phyloP scores from a whole-genome alignment of 345 rosid genomes.

The Lenwebbia sp. region DNA sequence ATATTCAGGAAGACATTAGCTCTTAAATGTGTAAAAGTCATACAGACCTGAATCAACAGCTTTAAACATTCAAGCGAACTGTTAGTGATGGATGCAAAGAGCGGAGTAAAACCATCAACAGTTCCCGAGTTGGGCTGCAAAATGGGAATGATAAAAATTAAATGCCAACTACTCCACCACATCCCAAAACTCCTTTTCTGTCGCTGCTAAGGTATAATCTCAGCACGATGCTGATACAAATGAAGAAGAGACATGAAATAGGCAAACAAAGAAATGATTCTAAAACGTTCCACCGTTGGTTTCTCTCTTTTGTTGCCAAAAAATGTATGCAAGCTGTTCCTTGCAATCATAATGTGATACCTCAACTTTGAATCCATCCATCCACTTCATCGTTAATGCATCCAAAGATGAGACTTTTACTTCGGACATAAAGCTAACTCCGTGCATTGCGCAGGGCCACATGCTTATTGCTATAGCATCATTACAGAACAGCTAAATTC shows the following conservation, averaged over 20 bases:
- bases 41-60: constrained; percentile 47
- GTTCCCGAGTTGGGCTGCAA: constrained; percentile 81
- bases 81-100: constrained; percentile 76
- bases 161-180: neutral
- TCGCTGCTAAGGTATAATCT: neutral
- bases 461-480: neutral
- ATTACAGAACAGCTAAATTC: neutral
- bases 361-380: neutral
- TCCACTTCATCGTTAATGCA: neutral
- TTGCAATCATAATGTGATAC: neutral
- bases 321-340: no score
- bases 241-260: neutral
- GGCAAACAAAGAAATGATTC: neutral
- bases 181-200: neutral
- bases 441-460: neutral
- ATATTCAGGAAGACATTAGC: neutral
- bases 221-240: neutral
- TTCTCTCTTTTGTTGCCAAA: no score
- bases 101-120: constrained; percentile 66
- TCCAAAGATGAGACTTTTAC: neutral
- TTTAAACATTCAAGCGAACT: constrained; percentile 64
- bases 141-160: neutral
- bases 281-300: neutral
- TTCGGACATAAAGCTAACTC: neutral
- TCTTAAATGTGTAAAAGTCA: no score